Conservation (phyloP, 2,329 filamentous ascomycete species). For the Ophiocordyceps camponoti-saundersi region DNA sequence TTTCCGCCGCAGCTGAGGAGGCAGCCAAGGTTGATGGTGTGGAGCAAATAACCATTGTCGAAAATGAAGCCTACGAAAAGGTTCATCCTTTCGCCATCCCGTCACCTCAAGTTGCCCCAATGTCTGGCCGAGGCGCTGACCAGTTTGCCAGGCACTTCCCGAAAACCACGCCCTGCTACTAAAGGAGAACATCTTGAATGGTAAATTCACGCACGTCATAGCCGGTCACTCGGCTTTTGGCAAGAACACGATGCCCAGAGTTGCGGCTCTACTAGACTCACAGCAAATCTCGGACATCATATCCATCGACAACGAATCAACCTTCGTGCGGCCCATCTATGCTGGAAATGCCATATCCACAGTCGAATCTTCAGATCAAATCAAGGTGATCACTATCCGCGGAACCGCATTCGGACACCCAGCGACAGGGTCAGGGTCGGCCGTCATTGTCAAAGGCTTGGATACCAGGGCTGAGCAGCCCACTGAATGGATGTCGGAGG, state of each 20-base stretch:
- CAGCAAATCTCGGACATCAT: slow-evolving; percentile 93
- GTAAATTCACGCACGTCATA: slow-evolving; percentile 81
- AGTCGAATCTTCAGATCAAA: slow-evolving; percentile 70
- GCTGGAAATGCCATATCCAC: slow-evolving; percentile 95
- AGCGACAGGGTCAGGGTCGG: slow-evolving; percentile 53
- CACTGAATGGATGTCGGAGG: slow-evolving; percentile 86
- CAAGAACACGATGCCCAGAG: slow-evolving; percentile 82
- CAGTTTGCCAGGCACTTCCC: slow-evolving; percentile 51
- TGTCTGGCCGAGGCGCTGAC: not conserved
- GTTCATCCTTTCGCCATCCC: slow-evolving; percentile 21
- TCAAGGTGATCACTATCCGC: slow-evolving; percentile 84
- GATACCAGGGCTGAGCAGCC: slow-evolving; percentile 62
- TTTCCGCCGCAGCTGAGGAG: slow-evolving; percentile 61
- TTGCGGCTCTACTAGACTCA: slow-evolving; percentile 78
- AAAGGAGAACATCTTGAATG: slow-evolving; percentile 93
- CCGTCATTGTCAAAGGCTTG: slow-evolving; percentile 60
- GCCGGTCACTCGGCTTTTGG: slow-evolving; percentile 89
- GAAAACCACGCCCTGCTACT: slow-evolving; percentile 91
- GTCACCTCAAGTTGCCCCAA: not conserved
- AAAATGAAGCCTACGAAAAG: slow-evolving; percentile 86
- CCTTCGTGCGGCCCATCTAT: slow-evolving; percentile 92
- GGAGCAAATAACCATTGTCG: slow-evolving; percentile 78
- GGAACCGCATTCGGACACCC: slow-evolving; percentile 79
- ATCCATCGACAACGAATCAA: slow-evolving; percentile 72
- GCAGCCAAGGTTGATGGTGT: slow-evolving; percentile 80